Evolutionary conservation across 2,329 filamentous ascomycete genomes (phyloP).

Genomic region (Colletotrichum tamarilloi): DNA sequence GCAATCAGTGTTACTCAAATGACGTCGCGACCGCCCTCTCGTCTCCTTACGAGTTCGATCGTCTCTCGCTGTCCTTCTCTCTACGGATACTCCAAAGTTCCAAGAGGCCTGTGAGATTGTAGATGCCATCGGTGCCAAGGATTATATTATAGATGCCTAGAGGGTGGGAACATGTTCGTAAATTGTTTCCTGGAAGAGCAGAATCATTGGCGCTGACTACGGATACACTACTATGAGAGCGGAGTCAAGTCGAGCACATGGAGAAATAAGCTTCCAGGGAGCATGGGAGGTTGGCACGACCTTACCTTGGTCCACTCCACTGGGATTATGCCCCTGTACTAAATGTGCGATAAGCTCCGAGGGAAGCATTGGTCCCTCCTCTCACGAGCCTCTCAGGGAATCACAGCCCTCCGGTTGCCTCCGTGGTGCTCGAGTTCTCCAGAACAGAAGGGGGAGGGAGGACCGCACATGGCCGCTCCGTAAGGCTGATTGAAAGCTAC

Average conservation of each 20-base stretch:
- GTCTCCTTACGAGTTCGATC: neutral
- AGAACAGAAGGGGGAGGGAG: no score
- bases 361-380: neutral
- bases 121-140: neutral
- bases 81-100: neutral
- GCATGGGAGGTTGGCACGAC: neutral
- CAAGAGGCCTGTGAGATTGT: neutral
- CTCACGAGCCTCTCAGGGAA: neutral
- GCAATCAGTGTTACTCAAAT: neutral
- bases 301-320: neutral
- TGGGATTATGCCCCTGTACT: neutral
- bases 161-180: neutral
- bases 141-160: slow-evolving; percentile 2
- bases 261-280: slow-evolving; percentile 16
- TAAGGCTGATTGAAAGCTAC: neutral
- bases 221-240: no score
- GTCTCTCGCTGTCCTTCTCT: neutral
- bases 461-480: neutral
- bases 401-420: slow-evolving; percentile 14
- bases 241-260: neutral
- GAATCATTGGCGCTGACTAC: neutral
- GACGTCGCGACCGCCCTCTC: neutral
- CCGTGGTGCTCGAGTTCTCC: neutral
- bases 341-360: neutral
- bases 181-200: neutral